phyloP scores from a whole-genome alignment of 2,329 filamentous ascomycete genomes.

The Diplodia intermedia region DNA sequence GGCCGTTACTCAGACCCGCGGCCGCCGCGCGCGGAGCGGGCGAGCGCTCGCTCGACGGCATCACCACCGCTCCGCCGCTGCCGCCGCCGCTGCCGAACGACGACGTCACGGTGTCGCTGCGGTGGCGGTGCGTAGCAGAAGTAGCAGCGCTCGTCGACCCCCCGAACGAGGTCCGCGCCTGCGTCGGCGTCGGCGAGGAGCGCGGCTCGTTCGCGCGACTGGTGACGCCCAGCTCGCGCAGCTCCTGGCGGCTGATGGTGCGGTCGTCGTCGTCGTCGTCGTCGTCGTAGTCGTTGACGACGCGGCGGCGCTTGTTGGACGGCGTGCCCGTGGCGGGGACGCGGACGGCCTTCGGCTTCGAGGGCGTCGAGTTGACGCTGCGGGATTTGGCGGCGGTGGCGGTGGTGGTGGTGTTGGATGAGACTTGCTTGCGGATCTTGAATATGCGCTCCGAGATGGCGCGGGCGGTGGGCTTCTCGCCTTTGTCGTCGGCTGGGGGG shows the following conservation, averaged over 20 bases:
- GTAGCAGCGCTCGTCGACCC: too few species aligned
- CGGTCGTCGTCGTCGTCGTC: neutral
- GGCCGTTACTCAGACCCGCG: neutral
- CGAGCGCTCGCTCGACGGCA: neutral
- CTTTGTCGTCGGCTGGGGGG: constrained; percentile 2
- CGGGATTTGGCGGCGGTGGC: neutral
- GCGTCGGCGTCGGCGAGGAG: neutral
- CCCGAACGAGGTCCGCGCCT: too few species aligned
- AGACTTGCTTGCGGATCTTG: constrained; percentile 24
- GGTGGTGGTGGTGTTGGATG: neutral
- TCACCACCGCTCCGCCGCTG: neutral
- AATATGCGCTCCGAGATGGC: constrained; percentile 29
- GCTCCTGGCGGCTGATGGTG: neutral
- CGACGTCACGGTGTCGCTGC: neutral
- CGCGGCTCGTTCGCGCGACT: neutral
- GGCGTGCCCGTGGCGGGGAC: neutral
- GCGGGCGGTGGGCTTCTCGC: constrained; percentile 28
- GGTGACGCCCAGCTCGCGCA: neutral
- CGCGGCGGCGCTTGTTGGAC: neutral
- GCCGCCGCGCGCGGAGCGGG: neutral
- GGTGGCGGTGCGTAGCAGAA: neutral
- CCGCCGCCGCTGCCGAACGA: too few species aligned
- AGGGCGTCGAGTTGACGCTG: neutral
- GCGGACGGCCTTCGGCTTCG: neutral
- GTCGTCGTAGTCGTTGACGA: neutral